Percentiles rank a stretch among this genome's conserved stretches.
These are phyloP conservation scores for Musa itinerans DNA, from an alignment of 176 grass and related monocot genomes.

Conservation along the genomic window DNA sequence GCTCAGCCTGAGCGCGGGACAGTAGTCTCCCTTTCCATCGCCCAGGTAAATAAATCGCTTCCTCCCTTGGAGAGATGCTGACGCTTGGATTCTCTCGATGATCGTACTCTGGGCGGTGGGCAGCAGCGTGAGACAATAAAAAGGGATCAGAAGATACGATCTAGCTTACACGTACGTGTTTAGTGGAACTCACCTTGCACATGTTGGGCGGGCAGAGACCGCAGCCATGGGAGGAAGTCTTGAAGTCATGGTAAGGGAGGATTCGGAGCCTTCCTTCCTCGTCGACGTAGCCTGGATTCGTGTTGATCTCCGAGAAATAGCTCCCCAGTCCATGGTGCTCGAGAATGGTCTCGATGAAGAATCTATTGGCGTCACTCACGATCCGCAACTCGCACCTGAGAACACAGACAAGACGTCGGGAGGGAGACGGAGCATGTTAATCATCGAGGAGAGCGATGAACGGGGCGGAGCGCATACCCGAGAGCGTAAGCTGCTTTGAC, in stretches of 20 bases:
- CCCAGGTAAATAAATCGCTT: conserved; percentile 56
- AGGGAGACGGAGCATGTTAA: neutral
- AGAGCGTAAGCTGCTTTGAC: conserved; percentile 42
- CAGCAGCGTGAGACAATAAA: neutral
- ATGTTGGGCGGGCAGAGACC: conserved; percentile 78
- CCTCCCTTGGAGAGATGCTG: conserved; percentile 7
- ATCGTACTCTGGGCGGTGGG: conserved; percentile 35
- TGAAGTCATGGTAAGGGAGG: conserved; percentile 49
- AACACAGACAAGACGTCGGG: neutral
- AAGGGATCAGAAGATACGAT: neutral
- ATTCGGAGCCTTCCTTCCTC: conserved; percentile 58
- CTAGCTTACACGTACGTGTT: neutral
- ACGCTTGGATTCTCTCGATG: conserved; percentile 44
- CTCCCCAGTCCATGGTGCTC: conserved; percentile 56
- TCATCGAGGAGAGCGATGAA: neutral
- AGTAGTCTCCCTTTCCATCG: conserved; percentile 83
- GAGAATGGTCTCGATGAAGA: conserved; percentile 61
- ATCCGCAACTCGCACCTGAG: conserved; percentile 58
- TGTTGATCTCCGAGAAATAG: conserved; percentile 60
- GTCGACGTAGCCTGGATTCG: conserved; percentile 53
- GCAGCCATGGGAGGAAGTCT: conserved; percentile 42
- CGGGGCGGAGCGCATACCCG: conserved; percentile 17
- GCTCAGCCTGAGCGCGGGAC: conserved; percentile 47
- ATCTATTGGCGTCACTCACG: conserved; percentile 84
- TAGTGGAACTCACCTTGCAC: conserved; percentile 55